phyloP scores from a whole-genome alignment of 1,139 yeast genomes.

The Suhomyces wounanorum region DNA sequence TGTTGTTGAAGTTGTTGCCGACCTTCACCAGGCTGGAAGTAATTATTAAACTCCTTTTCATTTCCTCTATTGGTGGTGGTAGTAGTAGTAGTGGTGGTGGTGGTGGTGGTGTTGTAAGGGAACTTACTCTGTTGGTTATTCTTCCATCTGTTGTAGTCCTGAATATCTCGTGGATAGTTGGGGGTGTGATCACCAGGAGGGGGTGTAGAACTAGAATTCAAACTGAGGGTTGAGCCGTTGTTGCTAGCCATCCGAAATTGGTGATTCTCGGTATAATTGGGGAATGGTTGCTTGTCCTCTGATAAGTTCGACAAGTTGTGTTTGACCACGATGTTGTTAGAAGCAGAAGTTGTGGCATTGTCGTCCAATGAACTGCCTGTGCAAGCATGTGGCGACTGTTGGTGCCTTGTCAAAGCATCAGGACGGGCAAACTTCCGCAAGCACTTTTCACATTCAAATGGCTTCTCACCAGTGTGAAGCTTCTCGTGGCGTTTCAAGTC shows the following conservation, averaged over 20 bases:
- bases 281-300: not conserved
- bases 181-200: conserved; percentile 7
- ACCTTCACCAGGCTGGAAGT: not conserved
- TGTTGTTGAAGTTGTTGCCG: not conserved
- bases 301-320: not conserved
- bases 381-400: conserved; percentile 50
- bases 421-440: conserved; percentile 71
- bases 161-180: conserved; percentile 13
- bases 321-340: not conserved
- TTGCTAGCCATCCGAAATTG: not conserved
- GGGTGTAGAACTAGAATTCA: conserved; percentile 2
- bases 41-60: not conserved
- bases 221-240: not conserved
- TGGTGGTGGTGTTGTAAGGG: conserved; percentile 10
- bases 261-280: not conserved
- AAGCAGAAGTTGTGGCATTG: not conserved
- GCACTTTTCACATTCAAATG: conserved; percentile 63
- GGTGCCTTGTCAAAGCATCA: conserved; percentile 72
- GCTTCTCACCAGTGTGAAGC: conserved; percentile 76
- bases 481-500: conserved; percentile 77
- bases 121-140: conserved; percentile 15
- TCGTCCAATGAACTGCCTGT: conserved; percentile 17
- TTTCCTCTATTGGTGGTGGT: conserved; percentile 9
- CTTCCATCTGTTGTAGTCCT: conserved; percentile 20
- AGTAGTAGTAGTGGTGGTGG: conserved; percentile 14